Evolutionary conservation across 108 stramenopile genomes (phyloP), one percentile per base, ranked within the genome.

Genomic region (Fistulifera solaris): DNA sequence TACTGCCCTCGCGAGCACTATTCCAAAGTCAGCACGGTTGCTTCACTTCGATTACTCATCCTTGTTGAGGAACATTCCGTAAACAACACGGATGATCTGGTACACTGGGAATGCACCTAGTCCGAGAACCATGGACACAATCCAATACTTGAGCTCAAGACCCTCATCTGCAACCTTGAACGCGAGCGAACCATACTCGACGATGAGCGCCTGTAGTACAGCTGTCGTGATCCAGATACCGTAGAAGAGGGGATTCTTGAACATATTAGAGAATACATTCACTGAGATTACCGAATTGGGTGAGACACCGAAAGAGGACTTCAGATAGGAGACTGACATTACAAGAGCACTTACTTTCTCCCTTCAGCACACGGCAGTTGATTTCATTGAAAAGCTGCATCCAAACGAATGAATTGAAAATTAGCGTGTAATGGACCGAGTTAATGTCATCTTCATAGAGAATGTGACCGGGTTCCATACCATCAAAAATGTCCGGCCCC

Each of bases 371-470:
- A 45, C 95, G 69, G n/a, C 77, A 71, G 68, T 99, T 96, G 46
- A 99, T 60, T 76, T 99, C 96, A 72, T 97, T 97, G 74, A 95
- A 96, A 18, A 99, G 66, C 69, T 95, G 92, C 86, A 94, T 81
- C 83, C 94, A 96, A 11, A 97, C 96, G 71, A 99, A 99, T 16
- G 89, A 47, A 72, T 99, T 99, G 80, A 99, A 99, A 50, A 99
- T 80, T 38, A 94, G 35, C 10, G 95, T 94, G 52, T 82, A 89
- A 64, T 98, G 94, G 8, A 62, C 58, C 18, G 86, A 84, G 54
- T 83, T 85, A 18, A 63, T 65, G 12, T 58, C 66, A 19, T 58
- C 15, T 17, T 65, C 71, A 40, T 81, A 70, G 22, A 81, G 67
- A 23, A 54, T 27, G 54, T 83, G 58, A 17, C 84, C 81, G 52